Conservation (phyloP, 1,284 basidiomycete genomes). For the Cutaneotrichosporon sp. region DNA sequence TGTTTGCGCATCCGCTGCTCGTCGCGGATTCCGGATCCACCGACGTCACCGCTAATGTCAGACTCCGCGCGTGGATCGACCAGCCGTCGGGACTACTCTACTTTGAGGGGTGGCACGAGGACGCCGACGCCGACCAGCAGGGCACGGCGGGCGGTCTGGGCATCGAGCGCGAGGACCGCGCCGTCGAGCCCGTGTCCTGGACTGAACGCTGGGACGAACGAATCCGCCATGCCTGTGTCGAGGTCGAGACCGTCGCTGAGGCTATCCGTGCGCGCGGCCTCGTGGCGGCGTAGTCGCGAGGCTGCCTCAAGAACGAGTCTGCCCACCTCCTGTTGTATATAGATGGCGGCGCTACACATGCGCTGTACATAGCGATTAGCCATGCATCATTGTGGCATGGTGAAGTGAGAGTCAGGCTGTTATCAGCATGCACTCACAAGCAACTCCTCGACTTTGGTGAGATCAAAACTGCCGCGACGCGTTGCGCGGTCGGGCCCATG, state of each 20-base stretch:
- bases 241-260: slow-evolving; percentile 10
- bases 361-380: slow-evolving; percentile 1
- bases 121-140: slow-evolving; percentile 72
- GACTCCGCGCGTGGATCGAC: slow-evolving; percentile 79
- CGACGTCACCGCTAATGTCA: too few species aligned
- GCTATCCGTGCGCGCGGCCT: slow-evolving; percentile 9
- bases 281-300: background rate
- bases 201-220: slow-evolving; percentile 89
- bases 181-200: slow-evolving; percentile 75
- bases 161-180: slow-evolving; percentile 61
- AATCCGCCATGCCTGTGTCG: slow-evolving; percentile 71
- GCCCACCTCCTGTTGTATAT: slow-evolving; percentile 9
- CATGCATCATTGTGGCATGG: too few species aligned
- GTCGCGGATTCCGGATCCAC: too few species aligned
- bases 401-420: background rate
- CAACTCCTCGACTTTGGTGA: too few species aligned
- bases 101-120: slow-evolving; percentile 63
- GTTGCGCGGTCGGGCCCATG: background rate
- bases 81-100: slow-evolving; percentile 89
- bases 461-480: too few species aligned
- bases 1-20: too few species aligned
- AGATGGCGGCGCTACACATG: too few species aligned
- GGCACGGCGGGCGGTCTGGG: slow-evolving; percentile 87
- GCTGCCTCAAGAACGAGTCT: background rate
- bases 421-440: background rate